Base-by-base conservation (phyloP, 2,329 filamentous ascomycete species). In the Lasiodiplodia citricola region DNA sequence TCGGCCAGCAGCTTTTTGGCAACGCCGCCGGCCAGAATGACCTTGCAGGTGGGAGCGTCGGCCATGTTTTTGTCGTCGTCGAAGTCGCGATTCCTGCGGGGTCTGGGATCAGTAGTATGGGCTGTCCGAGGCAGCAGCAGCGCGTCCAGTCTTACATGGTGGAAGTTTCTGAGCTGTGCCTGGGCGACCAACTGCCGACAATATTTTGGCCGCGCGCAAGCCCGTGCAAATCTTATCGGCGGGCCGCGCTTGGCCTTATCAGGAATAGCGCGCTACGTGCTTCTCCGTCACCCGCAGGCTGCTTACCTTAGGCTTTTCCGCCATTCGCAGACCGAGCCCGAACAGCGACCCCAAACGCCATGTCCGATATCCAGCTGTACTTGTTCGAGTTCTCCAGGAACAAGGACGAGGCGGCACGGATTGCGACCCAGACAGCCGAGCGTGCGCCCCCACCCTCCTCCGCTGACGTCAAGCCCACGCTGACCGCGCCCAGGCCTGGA, bases 11-110 rank as follows among this genome's bases (percentile, higher is more conserved):
- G 86, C 67, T 86, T 86, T 83, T 94, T 96, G 73, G 94, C 93
- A 76, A 99, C 94, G 74, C 90, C 91, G 74, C 92, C 91, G 69
- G 95, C 93, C 74, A 97, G 88, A 75, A 98, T 88, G 80, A 97
- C 94, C 87, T 97, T 97, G 88, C 96, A 98, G 76, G 92, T 76
- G 70, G 79, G 75, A 69, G 80, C 79, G 56, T 78, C 76, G 70
- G 67, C 67, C 67, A 68, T 68, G n/a, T 67, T 31, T 55, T 60
- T 50, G 21, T 67, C 50, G 28, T 58, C 55, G 65, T 58, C 65
- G 37, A 44, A 41, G 58, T 14, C 16, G 25, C 14, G 2, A 10
- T 16, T 8, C 58, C 28, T 52, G 44, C n/a, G 31, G 44, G n/a
- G 60, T 56, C 25, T 25, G 38, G n/a, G 54, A 58, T 38, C 38